Evolutionary conservation across 441 rosid species (phyloP), one percentile per base, ranked within the genome.

Genomic region (Populus trichocarpa): DNA sequence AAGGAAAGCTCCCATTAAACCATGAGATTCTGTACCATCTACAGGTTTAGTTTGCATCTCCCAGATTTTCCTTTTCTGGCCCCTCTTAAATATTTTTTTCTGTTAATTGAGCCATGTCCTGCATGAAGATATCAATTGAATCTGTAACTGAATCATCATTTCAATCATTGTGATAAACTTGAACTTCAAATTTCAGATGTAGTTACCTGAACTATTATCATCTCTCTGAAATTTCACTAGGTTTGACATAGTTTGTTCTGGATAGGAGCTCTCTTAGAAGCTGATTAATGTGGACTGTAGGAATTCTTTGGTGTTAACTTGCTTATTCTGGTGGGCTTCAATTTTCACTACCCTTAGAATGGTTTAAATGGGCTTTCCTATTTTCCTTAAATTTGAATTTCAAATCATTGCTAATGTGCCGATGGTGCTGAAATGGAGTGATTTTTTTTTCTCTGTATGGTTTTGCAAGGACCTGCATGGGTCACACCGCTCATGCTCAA

Each of bases 1-100:
- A 88, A 26, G 84, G 69, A 53, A 89, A 88, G 83, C 91, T 89
- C 53, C 93, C 91, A 67, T 72, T 88, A 30, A 89, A 89, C 66
- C 93, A 89, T 63, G 91, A 89, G 82, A 89, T 89, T 72, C 74
- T 89, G 67, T 89, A 88, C 83, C 91, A 89, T 85, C 82, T 88
- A 76, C 90, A 89, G 90, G 90, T 87, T 53, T 63, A 40, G 69
- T 59, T 50, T 23, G 26, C 74, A 12, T 69, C 32, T 25, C 71
- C 61, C 40, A 8, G 10, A 33, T 72, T 68, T 65, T 69, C 50
- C 32, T 40, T 4, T 70, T 57, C 8, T 50, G 4, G 13, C 14
- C 68, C 7, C 69, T 18, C 16, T 42, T 10, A 20, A 59, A 10
- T 13, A 3, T 46, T 13, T 77, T 2, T 20, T 20, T 33, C n/a